Evolutionary conservation across 768 basidiomycete genomes (phyloP), one percentile per base, ranked within the genome.

Genomic region (Kwoniella bestiolae): DNA sequence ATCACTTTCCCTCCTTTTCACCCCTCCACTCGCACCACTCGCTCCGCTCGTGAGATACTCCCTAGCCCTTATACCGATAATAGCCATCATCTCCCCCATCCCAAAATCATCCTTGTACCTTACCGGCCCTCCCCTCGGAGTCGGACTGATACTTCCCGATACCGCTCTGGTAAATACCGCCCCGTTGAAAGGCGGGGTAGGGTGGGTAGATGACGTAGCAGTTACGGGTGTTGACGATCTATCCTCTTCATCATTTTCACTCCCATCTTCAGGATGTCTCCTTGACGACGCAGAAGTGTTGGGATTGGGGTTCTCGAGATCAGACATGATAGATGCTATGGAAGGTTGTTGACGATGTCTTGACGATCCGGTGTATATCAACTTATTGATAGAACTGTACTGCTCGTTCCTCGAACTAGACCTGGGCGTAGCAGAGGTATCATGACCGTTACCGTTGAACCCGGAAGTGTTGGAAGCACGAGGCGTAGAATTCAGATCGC

Each of bases 41-140:
- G 38, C 51, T n/a, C 34, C 21, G 7, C 18, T 16, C 1, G 29
- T 14, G 14, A 50, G 14, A 60, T 65, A 38, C 21, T 74, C 71
- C 41, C 68, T 63, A 45, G 80, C 75, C 35, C 78, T 56, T 35
- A 76, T 74, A n/a, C 93, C 89, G 60, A 96, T 92, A 46, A 94
- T 84, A 26, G 91, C 89, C 85, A 96, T 85, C 91, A 96, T 93
- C 56, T 88, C 85, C 7, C 86, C 82, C 26, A 95, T 83, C 1
- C 94, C 94, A 81, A 94, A 94, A 79, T 94, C 92, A 75, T 94
- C 88, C 66, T 68, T 69, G 56, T 79, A 73, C 53, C 75, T 62
- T 5, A 81, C 70, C 0, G 80, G 73, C 0, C 61, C 70, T 3
- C 31, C 53, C 11, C 56, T 56, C 9, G 76, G 75, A 47, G 69